Percentiles rank a stretch among this genome's conserved stretches.
Conservation (phyloP, 2,329 filamentous ascomycete species). For the Colletotrichum higginsianum region DNA sequence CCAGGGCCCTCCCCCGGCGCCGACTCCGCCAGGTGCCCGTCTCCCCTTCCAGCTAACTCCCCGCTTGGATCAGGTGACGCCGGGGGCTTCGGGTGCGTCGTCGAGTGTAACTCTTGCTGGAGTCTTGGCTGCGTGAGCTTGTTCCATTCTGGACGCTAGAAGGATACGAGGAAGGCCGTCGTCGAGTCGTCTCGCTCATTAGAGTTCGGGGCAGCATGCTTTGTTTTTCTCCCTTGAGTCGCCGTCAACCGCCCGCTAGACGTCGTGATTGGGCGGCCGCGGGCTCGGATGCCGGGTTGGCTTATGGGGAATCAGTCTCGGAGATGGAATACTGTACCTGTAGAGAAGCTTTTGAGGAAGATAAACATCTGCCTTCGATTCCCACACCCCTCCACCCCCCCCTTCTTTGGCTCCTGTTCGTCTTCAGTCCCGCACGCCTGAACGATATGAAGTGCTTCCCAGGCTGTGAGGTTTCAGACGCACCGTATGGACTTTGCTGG, state of each 20-base stretch:
- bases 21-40: background rate
- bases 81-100: background rate
- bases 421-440: background rate
- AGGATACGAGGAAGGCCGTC: background rate
- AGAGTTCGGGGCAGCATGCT: background rate
- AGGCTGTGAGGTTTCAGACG: background rate
- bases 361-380: background rate
- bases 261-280: background rate
- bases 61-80: constrained; percentile 13
- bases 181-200: background rate
- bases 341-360: no score
- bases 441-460: background rate
- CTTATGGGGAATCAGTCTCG: background rate
- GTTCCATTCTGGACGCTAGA: constrained; percentile 19
- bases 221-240: background rate
- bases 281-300: constrained; percentile 5
- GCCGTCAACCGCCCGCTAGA: background rate
- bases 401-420: no score
- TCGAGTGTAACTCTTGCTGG: background rate
- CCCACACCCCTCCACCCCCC: no score
- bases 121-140: background rate
- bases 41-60: background rate
- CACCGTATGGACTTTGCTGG: no score
- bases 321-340: background rate
- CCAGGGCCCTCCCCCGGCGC: background rate